Evolutionary conservation across 2,329 filamentous ascomycete genomes (phyloP), one percentile per base, ranked within the genome.

Genomic region (Lasiodiplodia sp.): DNA sequence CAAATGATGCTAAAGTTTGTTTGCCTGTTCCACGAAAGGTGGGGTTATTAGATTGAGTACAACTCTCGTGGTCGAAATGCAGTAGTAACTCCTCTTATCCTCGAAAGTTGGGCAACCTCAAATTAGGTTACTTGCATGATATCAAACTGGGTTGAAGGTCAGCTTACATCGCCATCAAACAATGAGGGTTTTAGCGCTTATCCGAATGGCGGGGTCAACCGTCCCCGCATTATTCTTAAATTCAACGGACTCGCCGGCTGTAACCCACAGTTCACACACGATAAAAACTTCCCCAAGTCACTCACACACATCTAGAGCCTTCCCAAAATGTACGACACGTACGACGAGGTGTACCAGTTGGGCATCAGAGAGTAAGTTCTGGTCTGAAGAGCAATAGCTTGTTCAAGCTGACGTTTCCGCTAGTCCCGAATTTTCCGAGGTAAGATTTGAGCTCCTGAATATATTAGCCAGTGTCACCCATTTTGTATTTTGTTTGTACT

Each of bases 321-420:
- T 28, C 28, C 28, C 23, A n/a, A n/a, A 4, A 57, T 38, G 53
- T 62, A 62, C 23, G 57, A 62, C 23, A 62, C 57, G 18, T 34
- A 31, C 21, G 57, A 62, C 14, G 57, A 62, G 14, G 38, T 62
- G 4, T 23, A 25, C 16, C n/a, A 49, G 25, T 11, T 49, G 23
- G 57, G 38, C 1, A 34, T 49, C 23, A 62, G 38, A 21, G 57
- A 62, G 57, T 49, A 62, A 49, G 57, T 40, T 18, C 16, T 16
- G 8, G 10, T 11, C n/a, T 40, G 4, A 16, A 23, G 18, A 16
- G 21, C 6, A 3, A 14, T 7, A 16, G 18, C 12, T 16, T 21
- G 8, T 10, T 47, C 40, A 51, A 10, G 11, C 44, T 63, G 31
- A 63, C 60, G 4, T 12, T 6, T 11, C 14, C 16, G 1, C 4